Evolutionary conservation across 176 grass and related monocot genomes (phyloP), one percentile per base, ranked within the genome.

Genomic region (Pontederia paniculata): DNA sequence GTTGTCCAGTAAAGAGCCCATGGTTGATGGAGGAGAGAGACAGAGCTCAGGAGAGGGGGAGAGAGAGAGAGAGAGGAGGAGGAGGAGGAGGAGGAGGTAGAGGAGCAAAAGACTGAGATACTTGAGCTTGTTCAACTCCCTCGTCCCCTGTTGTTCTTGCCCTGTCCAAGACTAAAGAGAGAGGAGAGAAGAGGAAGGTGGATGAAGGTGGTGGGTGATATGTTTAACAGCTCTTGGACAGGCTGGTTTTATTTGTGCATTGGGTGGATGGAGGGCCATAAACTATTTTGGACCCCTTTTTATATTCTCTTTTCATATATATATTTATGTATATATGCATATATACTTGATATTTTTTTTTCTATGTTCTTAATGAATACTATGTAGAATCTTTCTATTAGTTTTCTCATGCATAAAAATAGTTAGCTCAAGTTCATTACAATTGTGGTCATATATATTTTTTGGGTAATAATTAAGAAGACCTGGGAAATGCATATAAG

Each of bases 1-100:
- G 72, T 71, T 99, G 67, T 88, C 94, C 45, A 98, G 31, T 56
- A 98, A 69, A 67, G 77, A 82, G 42, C 80, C 87, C 94, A 99
- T 99, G 81, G 48, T 42, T 1, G 14, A 12, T 21, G 21, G 45
- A 18, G 15, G 52, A 20, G 25, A 31, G 25, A 31, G 25, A 31
- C 1, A 31, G 25, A 31, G 1, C 5, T 31, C 25, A 31, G 25
- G 25, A 5, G 0, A 9, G 0, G 21, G 16, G 54, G 17, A 65
- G 44, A 52, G n/a, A n/a, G n/a, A n/a, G n/a, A n/a, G n/a, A 14
- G 43, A 2, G 31, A 49, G 50, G 5, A 60, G 23, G 18, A 5
- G 28, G 25, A 13, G 42, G 53, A 25, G 17, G 10, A n/a, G n/a
- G n/a, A n/a, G n/a, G n/a, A n/a, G n/a, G n/a, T n/a, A n/a, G n/a